Base-by-base conservation (phyloP, 1,139 yeast species). In the Lodderomyces oxycetoniae region DNA sequence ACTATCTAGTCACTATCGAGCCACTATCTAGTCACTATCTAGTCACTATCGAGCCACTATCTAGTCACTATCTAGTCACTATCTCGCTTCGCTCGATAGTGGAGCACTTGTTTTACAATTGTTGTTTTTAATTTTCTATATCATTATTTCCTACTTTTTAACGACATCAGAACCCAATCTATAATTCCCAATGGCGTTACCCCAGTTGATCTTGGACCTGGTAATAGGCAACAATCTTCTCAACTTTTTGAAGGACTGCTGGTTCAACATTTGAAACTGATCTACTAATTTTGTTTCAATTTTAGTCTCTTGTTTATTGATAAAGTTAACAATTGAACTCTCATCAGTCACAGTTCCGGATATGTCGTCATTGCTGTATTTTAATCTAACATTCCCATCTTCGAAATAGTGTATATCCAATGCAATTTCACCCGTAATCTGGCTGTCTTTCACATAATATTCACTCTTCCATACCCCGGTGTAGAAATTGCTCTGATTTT, bases 151-250 rank as follows among this genome's bases (percentile, higher is more conserved):
- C 31, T 45, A 42, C 28, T 55, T 55, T 42, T 67, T 59, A n/a
- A 67, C 79, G 24, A 83, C 89, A 57, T 87, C 95, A 47, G 83
- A 80, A 13, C 97, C 97, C 34, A 89, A 67, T 51, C 88, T 77
- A 62, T 88, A 88, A 54, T 81, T 84, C 11, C 94, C 95, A 49
- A 88, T 86, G 12, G 96, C 88, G 52, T 77, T 84, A 28, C 95
- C 95, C 98, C 98, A 91, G 57, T 87, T 85, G 53, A 91, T 82
- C 59, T 84, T 88, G 11, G 95, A 75, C 53, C 96, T 74, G 19
- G 95, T 89, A 27, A 91, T 81, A 3, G 98, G 98, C 42, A 91
- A 69, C 55, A 87, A 86, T 57, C 98, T 79, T 61, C 98, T 76
- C 47, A 91, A 72, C 42, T 75, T 74, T 61, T 89, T 91, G 66